Evolutionary conservation across 805 yeast species (phyloP).

Genomic region (Suhomyces sp.): DNA sequence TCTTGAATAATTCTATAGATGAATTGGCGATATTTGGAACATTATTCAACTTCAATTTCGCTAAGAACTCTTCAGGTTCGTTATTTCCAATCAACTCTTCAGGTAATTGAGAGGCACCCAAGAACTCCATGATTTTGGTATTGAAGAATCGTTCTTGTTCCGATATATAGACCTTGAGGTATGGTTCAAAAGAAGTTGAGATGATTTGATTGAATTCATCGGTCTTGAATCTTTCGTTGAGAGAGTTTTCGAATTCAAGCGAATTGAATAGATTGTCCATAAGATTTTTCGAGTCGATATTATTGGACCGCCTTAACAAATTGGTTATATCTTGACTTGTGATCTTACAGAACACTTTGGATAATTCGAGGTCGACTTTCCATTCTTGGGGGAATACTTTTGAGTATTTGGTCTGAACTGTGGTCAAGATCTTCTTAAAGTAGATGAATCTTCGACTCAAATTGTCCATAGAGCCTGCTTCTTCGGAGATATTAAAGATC

Average conservation of each 20-base stretch:
- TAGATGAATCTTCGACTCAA: conserved; percentile 77
- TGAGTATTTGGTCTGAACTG: conserved; percentile 52
- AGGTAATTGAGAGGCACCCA: conserved; percentile 56
- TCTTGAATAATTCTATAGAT: conserved; percentile 81
- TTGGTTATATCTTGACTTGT: conserved; percentile 67
- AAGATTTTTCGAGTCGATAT: conserved; percentile 60
- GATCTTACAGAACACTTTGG: conserved; percentile 60
- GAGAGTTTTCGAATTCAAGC: conserved; percentile 75
- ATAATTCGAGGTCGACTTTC: conserved; percentile 64
- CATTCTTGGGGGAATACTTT: conserved; percentile 67
- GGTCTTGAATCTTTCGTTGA: conserved; percentile 62
- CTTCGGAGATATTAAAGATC: conserved; percentile 78
- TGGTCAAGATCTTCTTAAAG: conserved; percentile 60
- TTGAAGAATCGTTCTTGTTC: conserved; percentile 72
- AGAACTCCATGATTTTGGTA: conserved; percentile 62
- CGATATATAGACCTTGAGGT: conserved; percentile 78
- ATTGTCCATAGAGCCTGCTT: conserved; percentile 93
- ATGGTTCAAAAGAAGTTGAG: conserved; percentile 77
- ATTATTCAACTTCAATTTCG: conserved; percentile 43
- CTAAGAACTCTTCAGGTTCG: conserved; percentile 28
- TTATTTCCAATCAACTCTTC: conserved; percentile 26
- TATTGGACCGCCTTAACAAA: conserved; percentile 45
- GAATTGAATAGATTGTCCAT: conserved; percentile 72
- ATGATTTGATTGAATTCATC: conserved; percentile 47
- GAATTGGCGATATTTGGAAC: conserved; percentile 75